Base-by-base conservation (phyloP, 345 rosid genomes). In the Hibiscus syriacus region DNA sequence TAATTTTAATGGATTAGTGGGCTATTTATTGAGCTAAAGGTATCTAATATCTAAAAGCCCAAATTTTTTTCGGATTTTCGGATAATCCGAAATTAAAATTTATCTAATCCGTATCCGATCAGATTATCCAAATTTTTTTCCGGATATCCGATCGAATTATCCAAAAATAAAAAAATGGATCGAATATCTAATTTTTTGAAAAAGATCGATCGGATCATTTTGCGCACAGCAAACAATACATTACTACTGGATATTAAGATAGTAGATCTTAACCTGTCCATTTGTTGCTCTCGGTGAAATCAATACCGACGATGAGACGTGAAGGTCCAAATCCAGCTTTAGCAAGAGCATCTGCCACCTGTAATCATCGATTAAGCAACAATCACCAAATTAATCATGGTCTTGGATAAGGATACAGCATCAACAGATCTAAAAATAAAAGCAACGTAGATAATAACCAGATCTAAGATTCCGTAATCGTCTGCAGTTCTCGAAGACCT, bases 241-340 rank as follows among this genome's bases (percentile, higher is more conserved):
- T 64, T 56, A 53, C 27, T 48, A 53, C 27, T 48, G 55, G 57
- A 46, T 77, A 39, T 20, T 53, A 64, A 77, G 23, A 71, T 5
- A 13, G 27, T n/a, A 64, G 70, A 74, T 7, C 17, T 59, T 49
- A 48, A 91, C 99, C 99, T 79, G 99, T 91, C 99, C 99, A 94
- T 64, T 89, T 96, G 5, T 94, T 94, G 83, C 99, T 94, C 82
- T 94, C 91, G 5, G 99, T 94, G 77, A 91, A 91, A 81, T 94
- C 99, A 70, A 94, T 83, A 70, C 99, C 99, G 56, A 94, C 92
- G 16, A 94, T 81, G 71, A 94, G 97, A 82, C 91, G 91, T 36
- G 98, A 94, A 60, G 99, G 89, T 80, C 91, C 98, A 12, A 94
- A 81, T 65, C 99, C 99, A 8, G 98, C 86, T 36, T 56, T 84